Base-by-base conservation (phyloP, 164 flowering plant genomes). In the Nelumbo lutea region DNA sequence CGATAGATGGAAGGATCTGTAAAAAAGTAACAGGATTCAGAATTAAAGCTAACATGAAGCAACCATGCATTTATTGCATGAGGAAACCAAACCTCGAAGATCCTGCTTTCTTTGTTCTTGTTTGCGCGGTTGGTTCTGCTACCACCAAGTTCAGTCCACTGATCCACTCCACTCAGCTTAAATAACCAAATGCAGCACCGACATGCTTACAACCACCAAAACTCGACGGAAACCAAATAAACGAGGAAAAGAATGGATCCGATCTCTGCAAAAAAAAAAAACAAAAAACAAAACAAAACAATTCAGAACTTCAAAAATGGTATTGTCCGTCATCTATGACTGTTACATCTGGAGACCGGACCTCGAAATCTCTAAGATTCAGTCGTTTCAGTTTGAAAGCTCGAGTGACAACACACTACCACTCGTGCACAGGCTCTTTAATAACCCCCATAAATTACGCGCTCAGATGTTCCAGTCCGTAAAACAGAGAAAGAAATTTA, bases 401-500 rank as follows among this genome's bases (percentile, higher is more conserved):
- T 61, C 69, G 51, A 39, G 42, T 5, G 55, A 41, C 45, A 45
- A 61, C 44, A 13, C 47, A 15, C 39, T n/a, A 38, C 11, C 50
- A 42, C 9, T 59, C 61, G 41, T 5, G 66, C 66, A 50, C 68
- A 75, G 65, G 59, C 55, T 42, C 72, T 76, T 71, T 7, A 68
- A 65, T 64, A 60, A 27, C 62, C 66, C 51, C 55, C 69, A 64
- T 72, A 60, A 72, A 71, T 71, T 61, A 63, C 47, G 39, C 39
- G 51, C 10, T 4, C 71, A 62, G 60, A 66, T 57, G 61, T 46
- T 75, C 15, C 70, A 59, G 62, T 9, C 70, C 45, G 46, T 50
- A 59, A 11, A 63, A 61, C 3, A 15, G 39, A 52, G 39, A 5
- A 56, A 44, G 53, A 15, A 40, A 40, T 0, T 9, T 51, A 59